Evolutionary conservation across 1,284 basidiomycete species (phyloP).

Genomic region (Pseudozyma flocculosa): DNA sequence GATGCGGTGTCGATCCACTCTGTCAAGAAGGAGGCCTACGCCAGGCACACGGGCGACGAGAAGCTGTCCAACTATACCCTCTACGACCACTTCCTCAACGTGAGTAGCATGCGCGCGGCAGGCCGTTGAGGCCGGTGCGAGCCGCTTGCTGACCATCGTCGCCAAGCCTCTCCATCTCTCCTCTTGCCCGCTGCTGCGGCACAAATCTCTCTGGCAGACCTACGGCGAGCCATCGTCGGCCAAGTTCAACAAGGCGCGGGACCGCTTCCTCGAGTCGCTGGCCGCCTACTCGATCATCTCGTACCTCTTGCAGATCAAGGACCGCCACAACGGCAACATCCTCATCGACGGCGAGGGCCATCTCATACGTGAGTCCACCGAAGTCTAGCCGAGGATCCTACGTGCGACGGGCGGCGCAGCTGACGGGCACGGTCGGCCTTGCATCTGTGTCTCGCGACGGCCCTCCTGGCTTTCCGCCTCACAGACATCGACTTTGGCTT

Average conservation of each 20-base stretch:
- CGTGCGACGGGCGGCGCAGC: too few species aligned
- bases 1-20: slow-evolving; percentile 98
- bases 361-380: slow-evolving; percentile 62
- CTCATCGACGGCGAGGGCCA: slow-evolving; percentile 92
- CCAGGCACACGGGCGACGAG: slow-evolving; percentile 69
- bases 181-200: too few species aligned
- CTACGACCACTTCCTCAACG: slow-evolving; percentile 52
- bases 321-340: slow-evolving; percentile 98
- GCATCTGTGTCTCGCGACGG: too few species aligned
- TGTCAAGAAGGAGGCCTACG: slow-evolving; percentile 98
- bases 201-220: slow-evolving; percentile 4
- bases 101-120: neutral
- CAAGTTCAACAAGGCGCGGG: slow-evolving; percentile 66
- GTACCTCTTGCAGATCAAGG: slow-evolving; percentile 96
- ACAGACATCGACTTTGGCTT: slow-evolving; percentile 96
- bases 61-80: slow-evolving; percentile 46
- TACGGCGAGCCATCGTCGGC: slow-evolving; percentile 46
- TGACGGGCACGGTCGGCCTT: too few species aligned
- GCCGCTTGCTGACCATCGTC: neutral
- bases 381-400: too few species aligned
- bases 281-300: slow-evolving; percentile 89
- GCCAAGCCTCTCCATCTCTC: too few species aligned
- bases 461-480: too few species aligned
- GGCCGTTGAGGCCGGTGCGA: neutral
- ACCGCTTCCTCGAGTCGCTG: slow-evolving; percentile 81